These are phyloP conservation scores for Leishmania tropica DNA, from an alignment of 208 protist species.

Conservation along the genomic window DNA sequence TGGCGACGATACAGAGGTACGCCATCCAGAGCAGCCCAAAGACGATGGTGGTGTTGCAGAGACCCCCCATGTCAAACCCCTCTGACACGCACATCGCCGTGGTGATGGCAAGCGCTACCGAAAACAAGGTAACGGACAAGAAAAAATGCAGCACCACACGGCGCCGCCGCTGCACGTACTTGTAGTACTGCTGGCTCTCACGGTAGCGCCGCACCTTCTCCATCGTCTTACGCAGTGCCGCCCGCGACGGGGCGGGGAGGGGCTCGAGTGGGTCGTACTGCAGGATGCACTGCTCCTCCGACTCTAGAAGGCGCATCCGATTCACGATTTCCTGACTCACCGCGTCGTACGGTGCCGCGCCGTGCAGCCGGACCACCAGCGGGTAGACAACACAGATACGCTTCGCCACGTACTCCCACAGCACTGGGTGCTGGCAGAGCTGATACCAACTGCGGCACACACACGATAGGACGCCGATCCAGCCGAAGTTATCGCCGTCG, in stretches of 20 bases:
- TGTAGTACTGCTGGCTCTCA: slow-evolving; percentile 64
- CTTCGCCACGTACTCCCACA: slow-evolving; percentile 77
- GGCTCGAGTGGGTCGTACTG: slow-evolving; percentile 47
- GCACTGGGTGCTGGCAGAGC: slow-evolving; percentile 54
- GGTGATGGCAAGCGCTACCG: slow-evolving; percentile 54
- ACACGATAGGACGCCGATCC: slow-evolving; percentile 58
- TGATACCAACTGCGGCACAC: slow-evolving; percentile 64
- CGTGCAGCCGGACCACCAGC: slow-evolving; percentile 54
- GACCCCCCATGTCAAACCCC: slow-evolving; percentile 24
- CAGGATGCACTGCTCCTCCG: slow-evolving; percentile 44
- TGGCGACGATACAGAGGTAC: slow-evolving; percentile 59
- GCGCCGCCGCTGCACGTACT: slow-evolving; percentile 67
- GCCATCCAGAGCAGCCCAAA: slow-evolving; percentile 71
- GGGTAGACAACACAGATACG: slow-evolving; percentile 76
- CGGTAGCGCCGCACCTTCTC: slow-evolving; percentile 59
- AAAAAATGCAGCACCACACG: slow-evolving; percentile 74
- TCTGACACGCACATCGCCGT: slow-evolving; percentile 60
- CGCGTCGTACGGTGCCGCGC: slow-evolving; percentile 43
- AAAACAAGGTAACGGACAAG: slow-evolving; percentile 63
- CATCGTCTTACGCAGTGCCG: slow-evolving; percentile 45
- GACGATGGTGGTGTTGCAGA: slow-evolving; percentile 39
- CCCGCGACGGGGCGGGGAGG: slow-evolving; percentile 44
- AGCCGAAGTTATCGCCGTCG: slow-evolving; percentile 46
- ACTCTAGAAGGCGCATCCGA: slow-evolving; percentile 49
- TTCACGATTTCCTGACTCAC: slow-evolving; percentile 50